Evolutionary conservation across 106 monocot genomes (phyloP).

Genomic region (Dendrobium chrysotoxum): DNA sequence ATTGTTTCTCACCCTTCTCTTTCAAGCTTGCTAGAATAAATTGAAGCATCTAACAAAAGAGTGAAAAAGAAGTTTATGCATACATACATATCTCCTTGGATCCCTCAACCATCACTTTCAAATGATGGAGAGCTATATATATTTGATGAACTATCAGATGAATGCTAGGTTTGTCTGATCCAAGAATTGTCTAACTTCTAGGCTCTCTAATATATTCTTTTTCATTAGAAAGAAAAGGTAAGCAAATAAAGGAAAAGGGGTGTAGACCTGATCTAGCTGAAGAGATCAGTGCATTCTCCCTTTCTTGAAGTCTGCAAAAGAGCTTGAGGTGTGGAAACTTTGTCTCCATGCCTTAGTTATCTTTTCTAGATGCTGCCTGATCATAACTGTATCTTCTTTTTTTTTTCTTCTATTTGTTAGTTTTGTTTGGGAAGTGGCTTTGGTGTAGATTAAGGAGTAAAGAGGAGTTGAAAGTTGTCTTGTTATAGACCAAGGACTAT

Average conservation of each 20-base stretch:
- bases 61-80: background rate
- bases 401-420: background rate
- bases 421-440: background rate
- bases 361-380: too few species aligned
- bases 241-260: background rate
- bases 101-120: constrained; percentile 1
- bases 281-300: background rate
- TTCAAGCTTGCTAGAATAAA: background rate
- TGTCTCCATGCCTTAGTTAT: background rate
- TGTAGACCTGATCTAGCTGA: background rate
- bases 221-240: background rate
- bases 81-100: background rate
- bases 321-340: constrained; percentile 2
- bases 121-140: background rate
- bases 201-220: background rate
- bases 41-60: background rate
- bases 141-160: background rate
- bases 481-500: background rate
- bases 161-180: background rate
- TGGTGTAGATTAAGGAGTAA: background rate
- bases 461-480: background rate
- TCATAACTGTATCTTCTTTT: background rate
- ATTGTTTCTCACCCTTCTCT: too few species aligned
- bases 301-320: constrained; percentile 3
- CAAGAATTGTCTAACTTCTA: background rate